A percentile compares a stretch with the other conserved stretches of the same genome.
phyloP scores from a whole-genome alignment of 2,329 filamentous ascomycete species.

The Aspergillus costaricaensis region DNA sequence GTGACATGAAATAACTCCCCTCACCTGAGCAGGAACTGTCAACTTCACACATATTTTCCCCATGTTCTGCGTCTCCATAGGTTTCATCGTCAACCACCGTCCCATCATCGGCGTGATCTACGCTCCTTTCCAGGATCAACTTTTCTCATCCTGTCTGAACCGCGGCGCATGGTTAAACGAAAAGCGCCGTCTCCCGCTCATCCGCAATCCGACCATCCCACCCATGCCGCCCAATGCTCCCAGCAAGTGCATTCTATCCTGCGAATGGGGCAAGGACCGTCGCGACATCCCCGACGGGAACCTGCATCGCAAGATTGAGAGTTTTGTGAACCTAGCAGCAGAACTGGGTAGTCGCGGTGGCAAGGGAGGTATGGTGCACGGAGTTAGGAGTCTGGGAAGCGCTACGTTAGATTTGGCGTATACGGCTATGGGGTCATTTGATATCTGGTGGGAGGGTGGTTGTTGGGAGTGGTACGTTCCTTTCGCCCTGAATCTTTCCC shows the following conservation, averaged over 20 bases:
- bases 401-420: constrained; percentile 75
- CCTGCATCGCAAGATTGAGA: constrained; percentile 70
- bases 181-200: constrained; percentile 62
- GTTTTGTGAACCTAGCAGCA: constrained; percentile 72
- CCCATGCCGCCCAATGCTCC: constrained; percentile 66
- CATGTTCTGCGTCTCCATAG: constrained; percentile 80
- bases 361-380: constrained; percentile 77
- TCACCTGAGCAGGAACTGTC: constrained; percentile 57
- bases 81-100: constrained; percentile 60
- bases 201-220: constrained; percentile 61
- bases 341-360: constrained; percentile 65
- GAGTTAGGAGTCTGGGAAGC: constrained; percentile 70
- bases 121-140: constrained; percentile 68
- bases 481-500: neutral
- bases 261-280: constrained; percentile 79
- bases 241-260: constrained; percentile 69
- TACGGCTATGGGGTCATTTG: constrained; percentile 71
- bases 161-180: constrained; percentile 71
- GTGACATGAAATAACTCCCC: neutral
- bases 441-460: constrained; percentile 82
- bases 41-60: constrained; percentile 80
- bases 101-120: constrained; percentile 72
- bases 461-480: constrained; percentile 72
- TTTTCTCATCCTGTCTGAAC: constrained; percentile 68
- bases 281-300: constrained; percentile 67